phyloP scores from a whole-genome alignment of 2,329 filamentous ascomycete species.

The Zasmidium angulare region DNA sequence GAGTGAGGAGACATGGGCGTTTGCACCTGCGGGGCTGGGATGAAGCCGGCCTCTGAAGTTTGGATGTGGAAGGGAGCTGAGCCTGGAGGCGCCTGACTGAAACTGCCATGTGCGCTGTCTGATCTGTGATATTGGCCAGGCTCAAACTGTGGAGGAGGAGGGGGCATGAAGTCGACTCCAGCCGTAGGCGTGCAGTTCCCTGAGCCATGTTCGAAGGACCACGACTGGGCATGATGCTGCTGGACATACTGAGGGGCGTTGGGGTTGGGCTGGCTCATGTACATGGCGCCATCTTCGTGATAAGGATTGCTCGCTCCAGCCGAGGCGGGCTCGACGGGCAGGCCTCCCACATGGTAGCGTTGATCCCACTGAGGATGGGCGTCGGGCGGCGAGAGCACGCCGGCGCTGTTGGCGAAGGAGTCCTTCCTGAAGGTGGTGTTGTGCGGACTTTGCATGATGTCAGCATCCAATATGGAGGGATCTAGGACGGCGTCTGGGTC shows the following conservation, averaged over 20 bases:
- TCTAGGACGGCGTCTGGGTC: slow-evolving; percentile 30
- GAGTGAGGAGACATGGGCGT: slow-evolving; percentile 63
- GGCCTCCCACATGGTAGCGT: slow-evolving; percentile 19
- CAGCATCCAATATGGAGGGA: slow-evolving; percentile 31
- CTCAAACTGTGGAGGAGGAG: slow-evolving; percentile 44
- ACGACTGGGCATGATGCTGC: slow-evolving; percentile 51
- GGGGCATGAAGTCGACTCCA: slow-evolving; percentile 63
- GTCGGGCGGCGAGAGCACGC: slow-evolving; percentile 33
- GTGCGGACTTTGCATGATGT: slow-evolving; percentile 34
- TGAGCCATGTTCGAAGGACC: slow-evolving; percentile 64
- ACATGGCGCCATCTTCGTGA: slow-evolving; percentile 27
- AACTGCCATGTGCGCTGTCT: slow-evolving; percentile 38
- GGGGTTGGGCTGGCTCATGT: slow-evolving; percentile 20
- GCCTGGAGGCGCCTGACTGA: slow-evolving; percentile 41
- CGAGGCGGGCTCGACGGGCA: slow-evolving; percentile 23
- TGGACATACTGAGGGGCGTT: slow-evolving; percentile 64
- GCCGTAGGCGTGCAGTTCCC: slow-evolving; percentile 72
- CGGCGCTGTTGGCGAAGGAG: slow-evolving; percentile 34
- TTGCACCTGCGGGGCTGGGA: slow-evolving; percentile 51
- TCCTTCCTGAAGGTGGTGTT: slow-evolving; percentile 31
- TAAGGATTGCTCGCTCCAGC: slow-evolving; percentile 21
- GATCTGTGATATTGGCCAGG: slow-evolving; percentile 24
- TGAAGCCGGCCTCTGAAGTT: slow-evolving; percentile 43
- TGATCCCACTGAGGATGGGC: slow-evolving; percentile 33
- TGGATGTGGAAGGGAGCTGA: slow-evolving; percentile 39